Evolutionary conservation across 2,329 filamentous ascomycete genomes (phyloP), one percentile per base, ranked within the genome.

Genomic region (Elsinoe australis): DNA sequence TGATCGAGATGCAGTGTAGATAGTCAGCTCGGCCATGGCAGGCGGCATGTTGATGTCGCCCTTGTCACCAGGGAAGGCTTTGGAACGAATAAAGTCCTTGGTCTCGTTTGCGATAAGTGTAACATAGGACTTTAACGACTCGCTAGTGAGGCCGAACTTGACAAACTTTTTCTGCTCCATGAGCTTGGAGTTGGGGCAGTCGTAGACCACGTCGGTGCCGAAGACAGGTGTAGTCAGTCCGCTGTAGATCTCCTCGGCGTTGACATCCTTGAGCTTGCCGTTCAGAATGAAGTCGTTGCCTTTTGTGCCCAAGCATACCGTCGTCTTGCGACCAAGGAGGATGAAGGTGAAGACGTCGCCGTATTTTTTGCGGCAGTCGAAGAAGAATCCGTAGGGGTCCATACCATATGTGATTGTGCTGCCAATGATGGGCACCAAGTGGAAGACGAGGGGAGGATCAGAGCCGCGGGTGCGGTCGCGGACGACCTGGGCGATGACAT

Each of bases 91-190:
- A 66, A 86, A 94, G 59, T 79, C 75, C 53, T 79, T 72, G 56
- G 86, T 80, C 67, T 94, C 87, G 56, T 75, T 69, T 55, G 80
- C 76, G 64, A 94, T 90, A 62, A 94, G 78, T 50, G 78, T 79
- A 44, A 92, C 85, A 66, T 94, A 92, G 36, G 77, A 79, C 48
- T 72, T 78, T 69, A 89, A 83, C 18, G 83, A 81, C 49, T 85
- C 79, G 55, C 81, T 81, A 19, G 83, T 87, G 47, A 89, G 78
- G 53, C 83, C 83, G 58, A 83, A 79, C 67, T 89, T 89, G 79
- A 88, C 85, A 61, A 89, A 87, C 82, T 90, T 92, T 74, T 94
- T 94, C 73, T 94, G 87, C 71, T 94, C 87, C 87, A 94, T 94
- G 61, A 94, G 77, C 69, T 94, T 94, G 51, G 86, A 75, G 64